Conservation (phyloP, 2,329 filamentous ascomycete genomes). For the Sclerotinia sclerotiorum region DNA sequence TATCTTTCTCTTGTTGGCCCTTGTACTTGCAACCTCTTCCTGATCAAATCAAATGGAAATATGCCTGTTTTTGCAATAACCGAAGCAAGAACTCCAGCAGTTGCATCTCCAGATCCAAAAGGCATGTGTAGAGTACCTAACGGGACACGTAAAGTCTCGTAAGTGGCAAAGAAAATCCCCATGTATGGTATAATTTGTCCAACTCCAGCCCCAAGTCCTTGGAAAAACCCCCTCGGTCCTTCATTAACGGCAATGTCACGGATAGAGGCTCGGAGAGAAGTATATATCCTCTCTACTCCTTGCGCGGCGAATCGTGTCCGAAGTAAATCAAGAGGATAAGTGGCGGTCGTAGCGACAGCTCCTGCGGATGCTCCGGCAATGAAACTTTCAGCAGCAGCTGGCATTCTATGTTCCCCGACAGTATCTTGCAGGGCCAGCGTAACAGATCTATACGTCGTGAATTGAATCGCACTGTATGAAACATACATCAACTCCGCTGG, state of each 20-base stretch:
- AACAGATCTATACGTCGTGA: slow-evolving; percentile 78
- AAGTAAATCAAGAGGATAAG: slow-evolving; percentile 91
- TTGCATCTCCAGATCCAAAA: slow-evolving; percentile 78
- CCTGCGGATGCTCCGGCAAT: slow-evolving; percentile 80
- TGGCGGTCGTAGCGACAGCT: slow-evolving; percentile 74
- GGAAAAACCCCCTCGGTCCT: slow-evolving; percentile 79
- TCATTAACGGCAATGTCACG: slow-evolving; percentile 73
- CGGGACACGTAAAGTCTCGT: slow-evolving; percentile 70
- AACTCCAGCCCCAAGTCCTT: slow-evolving; percentile 77
- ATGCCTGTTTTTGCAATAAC: slow-evolving; percentile 83
- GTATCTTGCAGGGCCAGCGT: slow-evolving; percentile 60
- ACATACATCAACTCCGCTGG: slow-evolving; percentile 94
- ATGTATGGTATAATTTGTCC: slow-evolving; percentile 93
- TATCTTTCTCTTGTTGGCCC: slow-evolving; percentile 80
- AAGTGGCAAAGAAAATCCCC: slow-evolving; percentile 91
- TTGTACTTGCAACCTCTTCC: slow-evolving; percentile 93
- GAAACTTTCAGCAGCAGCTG: slow-evolving; percentile 73
- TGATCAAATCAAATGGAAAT: slow-evolving; percentile 88
- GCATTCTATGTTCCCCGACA: slow-evolving; percentile 49
- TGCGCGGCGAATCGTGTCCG: slow-evolving; percentile 97
- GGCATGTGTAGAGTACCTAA: slow-evolving; percentile 58
- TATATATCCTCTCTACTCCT: slow-evolving; percentile 76
- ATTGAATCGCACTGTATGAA: slow-evolving; percentile 85
- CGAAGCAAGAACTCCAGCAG: slow-evolving; percentile 77
- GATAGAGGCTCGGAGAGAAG: slow-evolving; percentile 66